Evolutionary conservation across 1,284 basidiomycete species (phyloP), one percentile per base, ranked within the genome.

Genomic region (Tilletia indica): DNA sequence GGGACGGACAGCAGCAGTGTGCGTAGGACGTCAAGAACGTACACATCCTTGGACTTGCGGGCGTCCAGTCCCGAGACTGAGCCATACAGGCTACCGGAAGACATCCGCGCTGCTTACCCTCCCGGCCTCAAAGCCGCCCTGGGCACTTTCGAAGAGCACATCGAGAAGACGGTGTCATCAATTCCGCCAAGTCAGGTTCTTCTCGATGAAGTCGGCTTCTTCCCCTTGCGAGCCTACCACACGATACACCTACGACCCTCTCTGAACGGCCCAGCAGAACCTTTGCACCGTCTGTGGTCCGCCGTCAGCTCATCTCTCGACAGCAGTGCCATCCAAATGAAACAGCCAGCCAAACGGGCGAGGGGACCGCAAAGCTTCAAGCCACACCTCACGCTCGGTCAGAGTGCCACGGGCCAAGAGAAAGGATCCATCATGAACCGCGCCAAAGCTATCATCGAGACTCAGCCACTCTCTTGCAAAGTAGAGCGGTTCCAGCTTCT

Each of bases 321-420:
- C 6, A 31, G 21, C 34, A 34, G 21, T 34, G 56, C 14, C 21
- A 12, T 31, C 25, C 21, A 34, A 4, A 25, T 12, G 5, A 31
- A 5, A 14, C 56, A 34, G 12, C 56, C 16, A 14, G 3, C 56
- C 12, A 12, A 31, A 11, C 25, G 21, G 25, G 12, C 11, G 34
- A 21, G 14, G 56, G 12, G 21, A 14, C 56, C 56, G 34, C 25
- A 21, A 58, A n/a, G 34, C 56, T 58, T 58, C 56, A 58, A 14
- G 12, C 56, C 56, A 58, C 56, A 58, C 34, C 56, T 58, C 56
- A 58, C 56, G 12, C 56, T 58, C 56, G 56, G 56, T 25, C 56
- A 58, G 56, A 6, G 21, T 31, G 42, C 14, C 9, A 45, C 42
- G 42, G 42, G 9, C 42, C 9, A 45, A 8, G 42, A 45, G 42